Evolutionary conservation across 2,329 filamentous ascomycete genomes (phyloP).

Genomic region (Arthrobotrys conoides): DNA sequence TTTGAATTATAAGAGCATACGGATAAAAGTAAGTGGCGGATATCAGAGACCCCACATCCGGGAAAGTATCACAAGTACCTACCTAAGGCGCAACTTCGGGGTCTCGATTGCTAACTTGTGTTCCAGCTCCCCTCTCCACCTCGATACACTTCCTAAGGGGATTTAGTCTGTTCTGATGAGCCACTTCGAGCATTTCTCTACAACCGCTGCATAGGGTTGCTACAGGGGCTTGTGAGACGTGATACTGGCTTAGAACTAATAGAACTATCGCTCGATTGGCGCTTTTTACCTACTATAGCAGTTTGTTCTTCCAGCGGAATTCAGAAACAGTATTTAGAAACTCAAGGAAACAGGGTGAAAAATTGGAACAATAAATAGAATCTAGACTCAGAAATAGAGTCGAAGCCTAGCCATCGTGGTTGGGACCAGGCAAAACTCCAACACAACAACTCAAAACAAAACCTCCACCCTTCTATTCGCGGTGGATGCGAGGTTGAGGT

Average conservation of each 20-base stretch:
- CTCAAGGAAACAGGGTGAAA: conserved; percentile 11
- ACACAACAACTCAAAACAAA: no score
- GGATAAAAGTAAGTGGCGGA: conserved; percentile 8
- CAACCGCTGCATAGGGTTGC: conserved; percentile 10
- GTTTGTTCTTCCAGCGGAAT: conserved; percentile 5
- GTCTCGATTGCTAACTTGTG: no score
- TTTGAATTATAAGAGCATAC: not conserved
- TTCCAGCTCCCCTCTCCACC: not conserved
- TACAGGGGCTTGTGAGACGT: conserved; percentile 8
- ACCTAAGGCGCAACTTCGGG: not conserved
- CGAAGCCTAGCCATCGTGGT: no score
- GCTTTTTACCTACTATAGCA: conserved; percentile 12
- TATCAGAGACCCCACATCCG: conserved; percentile 11
- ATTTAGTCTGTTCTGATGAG: conserved; percentile 8
- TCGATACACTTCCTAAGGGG: conserved; percentile 8
- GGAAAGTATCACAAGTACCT: conserved; percentile 1
- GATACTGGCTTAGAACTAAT: conserved; percentile 10
- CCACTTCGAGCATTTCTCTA: conserved; percentile 12
- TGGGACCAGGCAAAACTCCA: no score
- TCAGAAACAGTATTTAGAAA: conserved; percentile 11
- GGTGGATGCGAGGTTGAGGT: conserved; percentile 92
- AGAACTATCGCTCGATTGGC: conserved; percentile 9
- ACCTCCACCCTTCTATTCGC: conserved; percentile 71
- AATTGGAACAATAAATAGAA: not conserved
- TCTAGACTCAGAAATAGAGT: no score